Evolutionary conservation across 2,329 filamentous ascomycete genomes (phyloP), one percentile per base, ranked within the genome.

Genomic region (Fusarium tanahbumbuense): DNA sequence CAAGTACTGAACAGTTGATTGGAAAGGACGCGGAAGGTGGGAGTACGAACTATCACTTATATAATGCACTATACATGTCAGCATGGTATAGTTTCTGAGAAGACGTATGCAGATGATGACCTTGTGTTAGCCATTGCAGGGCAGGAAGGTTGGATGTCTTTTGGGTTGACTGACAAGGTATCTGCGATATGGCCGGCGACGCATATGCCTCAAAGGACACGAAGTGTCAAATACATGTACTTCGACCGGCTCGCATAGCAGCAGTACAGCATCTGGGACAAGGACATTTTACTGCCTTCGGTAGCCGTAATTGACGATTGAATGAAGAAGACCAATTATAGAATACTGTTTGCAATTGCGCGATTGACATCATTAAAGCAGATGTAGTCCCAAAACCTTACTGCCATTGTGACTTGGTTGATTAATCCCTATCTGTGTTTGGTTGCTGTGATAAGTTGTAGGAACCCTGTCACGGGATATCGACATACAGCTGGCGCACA

Each of bases 121-220:
- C 46, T 67, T 57, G 66, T 61, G 67, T 61, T 65, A 60, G 49
- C 40, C 58, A 34, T 61, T 64, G 64, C 62, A 66, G 66, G 62
- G 62, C 49, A 48, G 54, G 54, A 54, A 63, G 68, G 62, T 75
- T 75, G 73, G 73, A 74, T 75, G 73, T 57, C 49, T 72, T 71
- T 68, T 75, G 71, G 73, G 62, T 71, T 74, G 71, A 48, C 70
- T 73, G 67, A 53, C 20, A 55, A 64, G 41, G 53, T 50, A 67
- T 56, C 60, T 57, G 52, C 46, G 55, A 46, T 59, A 63, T 61
- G 37, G 27, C 41, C 48, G 48, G 46, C 56, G 42, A 60, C 28
- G 44, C 58, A 27, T 42, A 46, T 60, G 41, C 47, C 42, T 63
- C 44, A 40, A 53, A 48, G 53, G 53, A 41, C 55, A 61, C 27